Base-by-base conservation (phyloP, 225 moss, liverwort and hornwort species). In the Anthoceros angustus region DNA sequence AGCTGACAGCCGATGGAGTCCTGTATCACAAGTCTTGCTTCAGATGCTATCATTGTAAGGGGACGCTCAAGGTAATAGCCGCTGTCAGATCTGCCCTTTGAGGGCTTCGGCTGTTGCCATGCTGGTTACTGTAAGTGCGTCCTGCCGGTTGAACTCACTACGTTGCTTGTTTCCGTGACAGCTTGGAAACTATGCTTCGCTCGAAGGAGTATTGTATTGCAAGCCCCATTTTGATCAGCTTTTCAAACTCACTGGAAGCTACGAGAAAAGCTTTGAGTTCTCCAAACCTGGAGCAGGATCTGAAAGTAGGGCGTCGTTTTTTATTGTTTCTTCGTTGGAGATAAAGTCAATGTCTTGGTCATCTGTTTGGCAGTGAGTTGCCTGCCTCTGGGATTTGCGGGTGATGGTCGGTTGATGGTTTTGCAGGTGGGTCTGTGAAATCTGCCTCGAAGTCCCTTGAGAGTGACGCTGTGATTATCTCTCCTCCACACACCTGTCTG, bases 221-320 rank as follows among this genome's bases (percentile, higher is more conserved):
- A 95, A 91, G 85, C 90, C 94, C 18, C 94, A 95, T 71, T 95
- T 95, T 65, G 90, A 91, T 72, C 90, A 95, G 79, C 82, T 95
- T 42, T 84, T 95, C 74, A 95, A 95, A 79, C 49, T 91, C 43
- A 95, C 94, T 10, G 94, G 94, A 45, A 95, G 90, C 74, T 94
- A 90, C 43, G 88, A 86, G 66, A 90, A 86, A 77, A 91, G 86
- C 73, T 95, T 95, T 69, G 94, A 95, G 18, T 84, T 84, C 73
- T 77, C 74, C 72, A 63, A 43, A 40, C 25, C 69, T n/a, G 79
- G 76, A 24, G 90, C 87, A 63, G 84, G 84, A 55, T 32, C 32
- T 32, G 55, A 55, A 55, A 55, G 55, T 55, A 23, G n/a, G 55
- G 55, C 55, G 14, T 18, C 46, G 18, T 45, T 8, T 14, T 50